Evolutionary conservation across 2,329 filamentous ascomycete species (phyloP).

Genomic region (Pseudopyrenochaeta lycopersici): DNA sequence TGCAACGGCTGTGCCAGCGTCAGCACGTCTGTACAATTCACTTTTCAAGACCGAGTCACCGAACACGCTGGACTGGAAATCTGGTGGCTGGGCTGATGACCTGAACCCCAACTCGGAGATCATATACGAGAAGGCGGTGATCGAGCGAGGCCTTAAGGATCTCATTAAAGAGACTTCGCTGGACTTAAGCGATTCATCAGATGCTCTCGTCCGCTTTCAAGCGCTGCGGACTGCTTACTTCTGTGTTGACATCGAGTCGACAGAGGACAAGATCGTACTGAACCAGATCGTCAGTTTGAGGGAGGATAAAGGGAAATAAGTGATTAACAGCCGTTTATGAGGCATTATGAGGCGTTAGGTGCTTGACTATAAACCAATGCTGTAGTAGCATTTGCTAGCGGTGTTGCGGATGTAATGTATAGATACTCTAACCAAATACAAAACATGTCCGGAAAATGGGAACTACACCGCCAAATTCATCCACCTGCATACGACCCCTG

Average conservation of each 20-base stretch:
- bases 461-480: too few species aligned
- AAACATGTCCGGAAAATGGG: background rate
- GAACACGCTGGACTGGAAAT: slow-evolving; percentile 70
- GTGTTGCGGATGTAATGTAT: background rate
- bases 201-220: slow-evolving; percentile 80
- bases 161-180: slow-evolving; percentile 68
- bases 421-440: background rate
- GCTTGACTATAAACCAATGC: too few species aligned
- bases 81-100: slow-evolving; percentile 83
- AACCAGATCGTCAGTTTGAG: slow-evolving; percentile 94
- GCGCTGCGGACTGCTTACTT: slow-evolving; percentile 90
- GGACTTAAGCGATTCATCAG: slow-evolving; percentile 43
- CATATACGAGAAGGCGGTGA: slow-evolving; percentile 78
- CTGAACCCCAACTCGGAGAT: slow-evolving; percentile 86
- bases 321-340: background rate
- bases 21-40: slow-evolving; percentile 77
- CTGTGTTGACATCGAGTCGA: slow-evolving; percentile 78
- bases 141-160: slow-evolving; percentile 85
- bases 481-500: too few species aligned
- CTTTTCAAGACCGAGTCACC: slow-evolving; percentile 91
- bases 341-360: too few species aligned
- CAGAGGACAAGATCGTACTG: slow-evolving; percentile 77
- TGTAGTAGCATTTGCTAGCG: background rate
- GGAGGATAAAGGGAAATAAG: slow-evolving; percentile 67
- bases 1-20: slow-evolving; percentile 68